Evolutionary conservation across 2,329 filamentous ascomycete species (phyloP).

Genomic region (Penicillium sp.): DNA sequence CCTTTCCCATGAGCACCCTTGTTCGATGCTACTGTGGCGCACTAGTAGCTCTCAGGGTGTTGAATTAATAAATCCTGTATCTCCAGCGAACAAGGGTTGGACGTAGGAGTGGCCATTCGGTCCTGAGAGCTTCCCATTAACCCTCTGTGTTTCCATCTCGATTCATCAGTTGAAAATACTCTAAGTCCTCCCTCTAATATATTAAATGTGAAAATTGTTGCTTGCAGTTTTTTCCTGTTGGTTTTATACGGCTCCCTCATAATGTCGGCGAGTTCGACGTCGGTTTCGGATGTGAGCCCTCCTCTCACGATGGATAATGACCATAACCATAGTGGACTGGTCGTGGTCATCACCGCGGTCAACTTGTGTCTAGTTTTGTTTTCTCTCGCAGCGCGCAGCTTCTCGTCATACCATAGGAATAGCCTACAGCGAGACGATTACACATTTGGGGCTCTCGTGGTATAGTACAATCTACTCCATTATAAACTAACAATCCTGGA

Average conservation of each 20-base stretch:
- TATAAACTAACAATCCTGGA: neutral
- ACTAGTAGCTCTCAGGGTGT: neutral
- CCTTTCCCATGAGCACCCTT: neutral
- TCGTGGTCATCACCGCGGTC: conserved; percentile 43
- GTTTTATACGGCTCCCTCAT: neutral
- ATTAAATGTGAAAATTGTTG: neutral
- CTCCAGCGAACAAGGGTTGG: neutral
- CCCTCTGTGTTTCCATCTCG: neutral
- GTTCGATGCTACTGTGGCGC: neutral
- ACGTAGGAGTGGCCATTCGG: neutral
- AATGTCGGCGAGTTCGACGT: neutral
- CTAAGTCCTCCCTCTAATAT: neutral
- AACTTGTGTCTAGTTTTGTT: conserved; percentile 40
- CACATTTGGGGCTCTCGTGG: conserved; percentile 33
- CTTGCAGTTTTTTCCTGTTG: neutral
- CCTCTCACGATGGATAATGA: conserved; percentile 39
- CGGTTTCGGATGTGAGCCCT: conserved; percentile 24
- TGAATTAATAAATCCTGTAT: no score
- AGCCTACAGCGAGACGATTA: conserved; percentile 38
- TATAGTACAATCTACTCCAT: neutral
- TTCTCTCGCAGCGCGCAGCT: conserved; percentile 42
- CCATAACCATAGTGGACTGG: conserved; percentile 42
- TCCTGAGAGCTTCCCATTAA: neutral
- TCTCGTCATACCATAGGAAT: conserved; percentile 36
- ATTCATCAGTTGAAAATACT: neutral